A percentile compares a stretch with the other conserved stretches of the same genome.
phyloP scores from a whole-genome alignment of 768 basidiomycete species.

The Pleurotus eryngii region DNA sequence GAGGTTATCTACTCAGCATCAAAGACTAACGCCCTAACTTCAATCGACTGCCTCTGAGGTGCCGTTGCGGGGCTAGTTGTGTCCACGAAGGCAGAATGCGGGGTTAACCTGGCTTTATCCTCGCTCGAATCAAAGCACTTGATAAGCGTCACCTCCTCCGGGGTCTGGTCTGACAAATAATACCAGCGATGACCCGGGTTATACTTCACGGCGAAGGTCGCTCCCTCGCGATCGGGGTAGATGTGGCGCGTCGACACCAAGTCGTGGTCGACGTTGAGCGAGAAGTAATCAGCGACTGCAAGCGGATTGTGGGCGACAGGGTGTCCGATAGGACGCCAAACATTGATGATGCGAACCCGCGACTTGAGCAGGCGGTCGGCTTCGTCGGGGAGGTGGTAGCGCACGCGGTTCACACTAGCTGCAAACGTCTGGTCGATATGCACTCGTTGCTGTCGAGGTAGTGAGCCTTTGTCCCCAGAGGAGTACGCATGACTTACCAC shows the following conservation, averaged over 20 bases:
- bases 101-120: constrained; percentile 37
- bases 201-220: constrained; percentile 31
- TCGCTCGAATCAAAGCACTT: constrained; percentile 24
- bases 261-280: constrained; percentile 29
- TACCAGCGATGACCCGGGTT: constrained; percentile 34
- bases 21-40: constrained; percentile 62
- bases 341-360: constrained; percentile 46
- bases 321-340: constrained; percentile 42
- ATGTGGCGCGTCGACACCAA: constrained; percentile 27
- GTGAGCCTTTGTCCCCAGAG: background rate
- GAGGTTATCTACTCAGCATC: constrained; percentile 27
- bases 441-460: constrained; percentile 15
- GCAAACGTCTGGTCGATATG: constrained; percentile 39
- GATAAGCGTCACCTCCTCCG: constrained; percentile 33
- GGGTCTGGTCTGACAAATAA: constrained; percentile 30
- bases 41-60: constrained; percentile 54
- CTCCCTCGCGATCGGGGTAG: constrained; percentile 33
- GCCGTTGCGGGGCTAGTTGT: constrained; percentile 47
- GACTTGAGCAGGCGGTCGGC: constrained; percentile 30
- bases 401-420: constrained; percentile 31
- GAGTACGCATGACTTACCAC: background rate
- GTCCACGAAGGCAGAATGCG: constrained; percentile 63
- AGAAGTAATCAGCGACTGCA: constrained; percentile 37
- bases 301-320: constrained; percentile 37
- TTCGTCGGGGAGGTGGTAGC: constrained; percentile 36